Evolutionary conservation across 2,329 filamentous ascomycete genomes (phyloP).

Genomic region (Tetracladium maxilliforme): DNA sequence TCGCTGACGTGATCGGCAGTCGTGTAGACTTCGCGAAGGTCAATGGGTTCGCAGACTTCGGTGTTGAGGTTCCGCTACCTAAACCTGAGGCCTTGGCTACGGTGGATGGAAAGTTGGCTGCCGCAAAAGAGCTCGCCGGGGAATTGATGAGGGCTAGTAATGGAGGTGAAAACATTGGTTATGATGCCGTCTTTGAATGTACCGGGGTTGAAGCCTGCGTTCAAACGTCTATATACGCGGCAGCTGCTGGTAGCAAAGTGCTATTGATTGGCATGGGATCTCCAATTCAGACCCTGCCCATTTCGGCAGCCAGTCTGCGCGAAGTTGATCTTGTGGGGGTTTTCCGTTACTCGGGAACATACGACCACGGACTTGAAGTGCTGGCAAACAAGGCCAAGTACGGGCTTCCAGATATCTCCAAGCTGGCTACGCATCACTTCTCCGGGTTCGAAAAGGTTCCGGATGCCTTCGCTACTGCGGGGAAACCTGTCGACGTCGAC

Average conservation of each 20-base stretch:
- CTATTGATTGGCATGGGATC: conserved; percentile 62
- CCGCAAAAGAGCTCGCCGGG: too few species aligned
- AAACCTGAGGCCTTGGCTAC: neutral
- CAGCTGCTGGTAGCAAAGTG: conserved; percentile 52
- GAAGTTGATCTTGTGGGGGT: conserved; percentile 60
- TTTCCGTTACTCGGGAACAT: conserved; percentile 55
- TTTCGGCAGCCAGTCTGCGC: conserved; percentile 46
- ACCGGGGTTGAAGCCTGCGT: conserved; percentile 42
- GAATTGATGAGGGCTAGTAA: conserved; percentile 16
- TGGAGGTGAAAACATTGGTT: conserved; percentile 22
- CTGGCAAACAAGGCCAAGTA: too few species aligned
- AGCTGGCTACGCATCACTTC: too few species aligned
- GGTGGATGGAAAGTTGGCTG: neutral
- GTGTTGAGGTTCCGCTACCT: conserved; percentile 34
- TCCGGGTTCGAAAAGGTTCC: too few species aligned
- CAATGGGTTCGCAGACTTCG: conserved; percentile 39
- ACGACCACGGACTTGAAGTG: too few species aligned
- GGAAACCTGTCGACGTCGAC: too few species aligned
- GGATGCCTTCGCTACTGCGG: too few species aligned
- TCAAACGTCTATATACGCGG: conserved; percentile 42
- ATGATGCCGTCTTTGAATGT: conserved; percentile 39
- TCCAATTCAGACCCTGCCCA: conserved; percentile 53
- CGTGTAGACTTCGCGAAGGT: conserved; percentile 40
- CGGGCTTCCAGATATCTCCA: too few species aligned
- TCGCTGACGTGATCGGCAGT: conserved; percentile 27